Evolutionary conservation across 306 rosid genomes (phyloP), one percentile per base, ranked within the genome.

Genomic region (Corylus heterophylla): DNA sequence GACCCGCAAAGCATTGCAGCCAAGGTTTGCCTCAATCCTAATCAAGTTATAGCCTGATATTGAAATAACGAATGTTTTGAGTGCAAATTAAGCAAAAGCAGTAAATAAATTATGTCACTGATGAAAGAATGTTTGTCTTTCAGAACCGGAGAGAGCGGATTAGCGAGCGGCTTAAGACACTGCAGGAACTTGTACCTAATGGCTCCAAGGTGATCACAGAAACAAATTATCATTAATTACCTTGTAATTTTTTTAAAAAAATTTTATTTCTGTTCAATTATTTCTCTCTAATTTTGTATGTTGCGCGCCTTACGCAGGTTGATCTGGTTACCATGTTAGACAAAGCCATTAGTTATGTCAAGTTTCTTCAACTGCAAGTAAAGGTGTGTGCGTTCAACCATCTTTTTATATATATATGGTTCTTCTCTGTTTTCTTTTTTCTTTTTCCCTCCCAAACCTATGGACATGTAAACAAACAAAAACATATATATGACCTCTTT

Each of bases 81-180:
- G 73, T 69, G 44, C 29, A 66, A 76, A 75, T 61, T 58, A 54
- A 69, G 54, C 16, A 84, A 79, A 39, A 55, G 31, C 75, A n/a
- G 62, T 18, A 1, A 71, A 20, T 62, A 62, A 35, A 54, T 67
- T n/a, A 27, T 62, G 44, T 80, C 71, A 64, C 37, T 56, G 54
- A 73, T 66, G 75, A 79, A 70, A 73, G 89, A 89, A 89, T 86
- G 85, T 84, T 77, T 81, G 83, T 83, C 73, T 73, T 79, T 79
- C 88, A 94, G 98, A 92, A 92, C 78, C 96, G 98, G 80, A 87
- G 98, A 84, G 97, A 94, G 90, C 85, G 96, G 86, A 94, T 94
- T 78, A 94, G 97, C 76, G 98, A 94, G 86, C 84, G 98, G 75
- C 94, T 94, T 72, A 92, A 90, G 85, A 76, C 86, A 77, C 81